Evolutionary conservation across 192 early-diverging fungal species (phyloP).

Genomic region (Gigaspora rosea): DNA sequence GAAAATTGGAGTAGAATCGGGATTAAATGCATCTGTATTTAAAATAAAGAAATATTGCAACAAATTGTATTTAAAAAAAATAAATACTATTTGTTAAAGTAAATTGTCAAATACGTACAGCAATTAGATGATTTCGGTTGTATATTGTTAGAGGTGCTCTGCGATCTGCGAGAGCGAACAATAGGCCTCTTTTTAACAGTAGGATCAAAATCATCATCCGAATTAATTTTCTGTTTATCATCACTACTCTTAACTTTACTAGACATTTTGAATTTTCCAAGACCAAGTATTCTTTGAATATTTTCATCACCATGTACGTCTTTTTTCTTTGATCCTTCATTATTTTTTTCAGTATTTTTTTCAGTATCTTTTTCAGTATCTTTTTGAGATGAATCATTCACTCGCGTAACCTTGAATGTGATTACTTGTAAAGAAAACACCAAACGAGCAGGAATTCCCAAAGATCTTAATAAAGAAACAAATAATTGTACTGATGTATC

Average conservation of each 20-base stretch:
- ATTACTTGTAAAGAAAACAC: slow-evolving; percentile 68
- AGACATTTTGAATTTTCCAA: not conserved
- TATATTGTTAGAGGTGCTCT: not conserved
- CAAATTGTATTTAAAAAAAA: not conserved
- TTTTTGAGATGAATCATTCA: not conserved
- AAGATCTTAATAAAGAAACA: slow-evolving; percentile 47
- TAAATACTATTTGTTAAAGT: too few species aligned
- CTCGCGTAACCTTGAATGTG: slow-evolving; percentile 52
- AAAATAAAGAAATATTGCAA: not conserved
- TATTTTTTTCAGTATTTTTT: slow-evolving; percentile 33
- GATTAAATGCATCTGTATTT: not conserved
- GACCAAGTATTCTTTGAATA: slow-evolving; percentile 10
- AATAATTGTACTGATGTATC: slow-evolving; percentile 55
- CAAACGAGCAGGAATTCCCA: slow-evolving; percentile 59
- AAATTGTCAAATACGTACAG: too few species aligned
- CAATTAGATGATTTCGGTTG: too few species aligned
- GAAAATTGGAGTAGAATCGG: slow-evolving; percentile 50
- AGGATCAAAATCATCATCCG: not conserved
- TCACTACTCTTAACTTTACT: not conserved
- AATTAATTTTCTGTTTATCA: not conserved
- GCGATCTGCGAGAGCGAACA: not conserved
- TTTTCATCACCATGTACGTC: slow-evolving; percentile 16
- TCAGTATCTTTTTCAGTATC: not conserved
- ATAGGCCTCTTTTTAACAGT: not conserved
- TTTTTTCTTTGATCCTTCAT: slow-evolving; percentile 28